A percentile compares a stretch with the other conserved stretches of the same genome.
phyloP scores from a whole-genome alignment of 2,329 filamentous ascomycete genomes.

The Dactylonectria estremocensis region DNA sequence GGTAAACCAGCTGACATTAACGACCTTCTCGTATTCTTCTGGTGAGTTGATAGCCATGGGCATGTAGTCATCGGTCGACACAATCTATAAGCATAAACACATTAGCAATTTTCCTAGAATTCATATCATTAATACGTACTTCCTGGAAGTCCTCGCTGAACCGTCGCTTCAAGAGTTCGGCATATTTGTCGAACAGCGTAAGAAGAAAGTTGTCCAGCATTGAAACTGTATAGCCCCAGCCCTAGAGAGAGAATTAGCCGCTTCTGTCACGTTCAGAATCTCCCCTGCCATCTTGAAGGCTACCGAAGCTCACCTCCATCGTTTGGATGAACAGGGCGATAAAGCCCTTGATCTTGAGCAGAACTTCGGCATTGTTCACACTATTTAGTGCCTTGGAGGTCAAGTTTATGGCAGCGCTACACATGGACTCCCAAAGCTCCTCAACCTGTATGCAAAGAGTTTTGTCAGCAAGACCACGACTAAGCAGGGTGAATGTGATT shows the following conservation, averaged over 20 bases:
- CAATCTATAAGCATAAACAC: constrained; percentile 64
- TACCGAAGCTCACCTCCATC: constrained; percentile 91
- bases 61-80: constrained; percentile 99
- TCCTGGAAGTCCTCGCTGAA: constrained; percentile 98
- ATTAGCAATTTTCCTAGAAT: constrained; percentile 22
- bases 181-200: constrained; percentile 94
- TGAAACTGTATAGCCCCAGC: constrained; percentile 90
- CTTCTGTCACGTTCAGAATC: constrained; percentile 61
- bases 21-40: constrained; percentile 95
- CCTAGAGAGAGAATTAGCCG: constrained; percentile 82
- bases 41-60: constrained; percentile 94
- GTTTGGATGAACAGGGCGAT: constrained; percentile 97
- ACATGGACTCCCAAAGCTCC: constrained; percentile 99
- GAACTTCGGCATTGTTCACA: constrained; percentile 88
- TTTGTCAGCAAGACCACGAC: constrained; percentile 21
- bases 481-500: not conserved
- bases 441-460: constrained; percentile 75
- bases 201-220: constrained; percentile 88
- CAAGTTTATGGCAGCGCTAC: constrained; percentile 85
- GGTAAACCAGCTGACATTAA: constrained; percentile 96
- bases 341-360: constrained; percentile 95
- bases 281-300: constrained; percentile 72
- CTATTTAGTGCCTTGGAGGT: constrained; percentile 84
- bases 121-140: constrained; percentile 58
- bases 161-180: constrained; percentile 87